phyloP scores from a whole-genome alignment of 2,329 filamentous ascomycete genomes.

The Aureobasidium sp. region DNA sequence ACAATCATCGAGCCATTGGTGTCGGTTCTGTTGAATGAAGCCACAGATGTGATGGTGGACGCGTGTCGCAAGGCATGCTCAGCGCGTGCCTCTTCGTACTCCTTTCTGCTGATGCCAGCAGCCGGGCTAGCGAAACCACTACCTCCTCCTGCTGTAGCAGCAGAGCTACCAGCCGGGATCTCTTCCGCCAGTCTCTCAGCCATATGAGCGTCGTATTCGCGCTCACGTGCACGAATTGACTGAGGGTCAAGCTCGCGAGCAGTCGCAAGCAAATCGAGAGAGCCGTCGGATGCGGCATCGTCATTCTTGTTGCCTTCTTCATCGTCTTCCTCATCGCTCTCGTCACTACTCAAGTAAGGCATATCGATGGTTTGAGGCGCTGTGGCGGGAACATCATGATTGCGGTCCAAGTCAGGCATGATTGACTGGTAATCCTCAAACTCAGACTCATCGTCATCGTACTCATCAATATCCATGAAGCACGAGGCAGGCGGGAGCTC shows the following conservation, averaged over 20 bases:
- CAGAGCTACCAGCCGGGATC: slow-evolving; percentile 40
- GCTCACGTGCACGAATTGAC: slow-evolving; percentile 31
- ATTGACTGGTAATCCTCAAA: slow-evolving; percentile 20
- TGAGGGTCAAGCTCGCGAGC: slow-evolving; percentile 36
- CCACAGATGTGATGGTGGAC: neutral
- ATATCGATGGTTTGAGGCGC: slow-evolving; percentile 26
- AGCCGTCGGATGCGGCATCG: slow-evolving; percentile 29
- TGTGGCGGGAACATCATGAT: slow-evolving; percentile 19
- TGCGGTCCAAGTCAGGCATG: slow-evolving; percentile 17
- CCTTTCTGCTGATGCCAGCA: neutral
- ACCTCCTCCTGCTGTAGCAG: slow-evolving; percentile 40
- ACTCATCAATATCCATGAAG: slow-evolving; percentile 32
- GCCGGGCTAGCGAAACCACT: slow-evolving; percentile 38
- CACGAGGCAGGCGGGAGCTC: slow-evolving; percentile 35
- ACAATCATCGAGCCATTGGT: slow-evolving; percentile 13
- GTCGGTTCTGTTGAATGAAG: neutral
- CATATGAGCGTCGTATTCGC: slow-evolving; percentile 39
- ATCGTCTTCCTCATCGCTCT: slow-evolving; percentile 17
- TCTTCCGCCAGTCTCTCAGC: slow-evolving; percentile 41
- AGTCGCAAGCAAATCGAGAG: slow-evolving; percentile 37
- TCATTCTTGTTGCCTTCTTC: slow-evolving; percentile 18
- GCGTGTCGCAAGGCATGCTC: neutral
- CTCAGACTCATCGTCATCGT: slow-evolving; percentile 29
- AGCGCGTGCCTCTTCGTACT: neutral
- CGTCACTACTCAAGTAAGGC: slow-evolving; percentile 18